Base-by-base conservation (phyloP, 2,329 filamentous ascomycete genomes). In the Hypoxylon sp. region DNA sequence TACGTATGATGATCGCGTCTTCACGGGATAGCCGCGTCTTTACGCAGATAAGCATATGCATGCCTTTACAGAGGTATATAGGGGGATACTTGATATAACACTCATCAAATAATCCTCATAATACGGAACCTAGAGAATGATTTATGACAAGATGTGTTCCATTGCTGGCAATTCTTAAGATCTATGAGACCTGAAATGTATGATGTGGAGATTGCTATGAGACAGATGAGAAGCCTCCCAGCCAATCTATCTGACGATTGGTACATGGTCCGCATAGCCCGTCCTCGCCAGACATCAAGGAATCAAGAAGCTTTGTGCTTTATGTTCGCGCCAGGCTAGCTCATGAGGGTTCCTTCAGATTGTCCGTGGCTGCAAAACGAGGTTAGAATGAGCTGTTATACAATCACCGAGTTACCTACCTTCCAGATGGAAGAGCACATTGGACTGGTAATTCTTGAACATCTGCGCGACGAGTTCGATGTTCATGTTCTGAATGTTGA, bases 391-490 rank as follows among this genome's bases (percentile, higher is more conserved):
- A 5, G 26, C 44, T 8, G 3, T n/a, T 44, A 4, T 20, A 4
- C 5, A 20, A 16, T 0, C 12, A 16, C 49, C 4, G 16, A 51
- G 26, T 9, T 4, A 48, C 77, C 70, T 83, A 96, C 96, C 96
- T 89, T 98, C 96, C 4, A 99, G 85, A 74, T 99, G 96, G 78
- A 99, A 98, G 4, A 98, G 82, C 12, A 98, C 95, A 73, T 98
- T 99, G 9, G 93, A 97, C 78, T 97, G 94, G 78, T 99, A 99
- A 80, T 98, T 99, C 83, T 98, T 97, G 84, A 98, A 99, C 96
- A 99, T 99, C 77, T 98, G 95, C 0, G 95, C 94, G 4, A 98
- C 96, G 2, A 98, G 86, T 81, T 98, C 96, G 33, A 97, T 93
- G 76, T 99, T 97, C 93, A 98, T 97, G 78, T 98, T 99, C 75